phyloP scores from a whole-genome alignment of 2,329 filamentous ascomycete species.

The Tolypocladium amazonense region DNA sequence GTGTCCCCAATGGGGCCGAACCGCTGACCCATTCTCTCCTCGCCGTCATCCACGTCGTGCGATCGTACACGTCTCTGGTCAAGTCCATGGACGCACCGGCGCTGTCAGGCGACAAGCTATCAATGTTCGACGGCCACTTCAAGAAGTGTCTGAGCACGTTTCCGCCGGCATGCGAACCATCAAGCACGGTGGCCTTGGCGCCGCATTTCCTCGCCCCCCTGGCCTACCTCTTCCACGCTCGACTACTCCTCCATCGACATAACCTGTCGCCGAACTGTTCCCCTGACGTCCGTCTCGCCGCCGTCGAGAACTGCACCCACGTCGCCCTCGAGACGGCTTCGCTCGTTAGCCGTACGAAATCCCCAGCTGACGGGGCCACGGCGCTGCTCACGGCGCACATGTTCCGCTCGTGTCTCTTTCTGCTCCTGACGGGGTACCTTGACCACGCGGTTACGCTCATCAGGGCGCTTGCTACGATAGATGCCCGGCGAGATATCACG shows the following conservation, averaged over 20 bases:
- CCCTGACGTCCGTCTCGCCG: constrained; percentile 52
- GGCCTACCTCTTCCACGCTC: constrained; percentile 68
- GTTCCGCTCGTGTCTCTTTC: constrained; percentile 75
- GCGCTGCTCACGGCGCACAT: constrained; percentile 72
- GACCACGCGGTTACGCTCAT: constrained; percentile 64
- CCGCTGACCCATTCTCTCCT: constrained; percentile 62
- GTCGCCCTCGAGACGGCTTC: constrained; percentile 70
- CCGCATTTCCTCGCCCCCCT: constrained; percentile 65
- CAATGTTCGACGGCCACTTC: constrained; percentile 76
- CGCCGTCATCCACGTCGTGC: constrained; percentile 70
- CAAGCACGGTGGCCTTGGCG: constrained; percentile 57
- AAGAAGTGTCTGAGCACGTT: constrained; percentile 63
- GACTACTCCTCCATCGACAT: constrained; percentile 79
- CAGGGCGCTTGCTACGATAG: constrained; percentile 59
- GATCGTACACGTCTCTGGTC: constrained; percentile 63
- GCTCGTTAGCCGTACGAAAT: constrained; percentile 57
- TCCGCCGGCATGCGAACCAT: constrained; percentile 61
- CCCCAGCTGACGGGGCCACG: constrained; percentile 57
- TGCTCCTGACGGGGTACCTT: constrained; percentile 65
- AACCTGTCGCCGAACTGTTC: constrained; percentile 70
- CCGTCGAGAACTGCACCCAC: constrained; percentile 66
- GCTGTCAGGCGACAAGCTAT: constrained; percentile 56
- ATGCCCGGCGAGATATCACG: constrained; percentile 61
- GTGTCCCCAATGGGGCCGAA: constrained; percentile 38
- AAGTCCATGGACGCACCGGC: constrained; percentile 58